Evolutionary conservation across 257 asterid species (phyloP).

Genomic region (Oldenlandia corymbosa): DNA sequence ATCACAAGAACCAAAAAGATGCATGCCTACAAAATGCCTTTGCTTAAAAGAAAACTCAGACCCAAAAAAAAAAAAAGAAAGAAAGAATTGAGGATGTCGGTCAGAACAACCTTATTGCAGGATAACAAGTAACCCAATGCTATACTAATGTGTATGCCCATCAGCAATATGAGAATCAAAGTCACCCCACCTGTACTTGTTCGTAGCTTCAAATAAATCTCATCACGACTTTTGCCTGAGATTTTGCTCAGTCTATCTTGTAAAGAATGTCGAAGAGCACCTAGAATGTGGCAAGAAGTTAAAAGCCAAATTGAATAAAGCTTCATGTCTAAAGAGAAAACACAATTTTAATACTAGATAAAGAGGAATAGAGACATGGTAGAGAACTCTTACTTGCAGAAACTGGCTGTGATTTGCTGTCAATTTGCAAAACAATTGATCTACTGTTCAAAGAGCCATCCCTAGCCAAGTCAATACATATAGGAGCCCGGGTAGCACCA

Average conservation of each 20-base stretch:
- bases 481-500: constrained; percentile 99
- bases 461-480: constrained; percentile 76
- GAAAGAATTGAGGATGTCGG: no score
- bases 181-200: constrained; percentile 82
- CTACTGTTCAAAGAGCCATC: constrained; percentile 80
- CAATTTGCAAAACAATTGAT: constrained; percentile 83
- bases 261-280: constrained; percentile 93
- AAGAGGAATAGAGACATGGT: not conserved
- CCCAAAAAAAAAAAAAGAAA: no score
- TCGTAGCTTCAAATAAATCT: constrained; percentile 82
- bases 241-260: constrained; percentile 86
- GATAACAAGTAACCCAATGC: no score
- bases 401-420: constrained; percentile 85
- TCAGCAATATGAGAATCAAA: no score
- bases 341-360: not conserved
- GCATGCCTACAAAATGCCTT: not conserved
- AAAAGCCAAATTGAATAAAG: no score
- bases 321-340: no score
- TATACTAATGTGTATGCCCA: no score
- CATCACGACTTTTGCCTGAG: constrained; percentile 85
- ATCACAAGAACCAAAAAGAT: not conserved
- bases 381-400: constrained; percentile 56
- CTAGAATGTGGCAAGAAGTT: constrained; percentile 34
- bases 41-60: not conserved
- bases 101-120: no score